Percentiles rank a stretch among this genome's conserved stretches.
phyloP scores from a whole-genome alignment of 257 asterid genomes.

The Leonotis leonurus region DNA sequence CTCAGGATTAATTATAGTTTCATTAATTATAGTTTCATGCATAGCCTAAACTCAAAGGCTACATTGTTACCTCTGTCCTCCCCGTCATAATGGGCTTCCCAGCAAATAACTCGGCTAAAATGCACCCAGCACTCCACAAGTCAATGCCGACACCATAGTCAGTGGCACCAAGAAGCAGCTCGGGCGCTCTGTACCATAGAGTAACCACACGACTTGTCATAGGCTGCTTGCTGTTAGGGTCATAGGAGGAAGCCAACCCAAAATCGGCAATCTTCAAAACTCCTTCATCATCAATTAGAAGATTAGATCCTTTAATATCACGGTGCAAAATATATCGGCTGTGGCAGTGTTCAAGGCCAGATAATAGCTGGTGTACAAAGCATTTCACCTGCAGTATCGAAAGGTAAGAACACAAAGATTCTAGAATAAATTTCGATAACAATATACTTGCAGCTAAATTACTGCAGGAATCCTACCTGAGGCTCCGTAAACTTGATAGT shows the following conservation, averaged over 20 bases:
- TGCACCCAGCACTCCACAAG: constrained; percentile 65
- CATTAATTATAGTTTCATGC: background rate
- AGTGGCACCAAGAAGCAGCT: constrained; percentile 54
- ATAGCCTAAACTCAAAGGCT: background rate
- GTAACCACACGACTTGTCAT: constrained; percentile 58
- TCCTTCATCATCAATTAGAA: constrained; percentile 39
- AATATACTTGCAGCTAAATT: background rate
- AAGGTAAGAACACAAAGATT: background rate
- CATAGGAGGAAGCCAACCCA: constrained; percentile 41
- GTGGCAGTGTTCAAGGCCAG: constrained; percentile 61
- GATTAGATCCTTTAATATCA: constrained; percentile 53
- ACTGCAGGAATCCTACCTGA: constrained; percentile 51
- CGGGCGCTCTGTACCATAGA: constrained; percentile 69
- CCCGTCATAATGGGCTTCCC: constrained; percentile 64
- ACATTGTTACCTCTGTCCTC: constrained; percentile 42
- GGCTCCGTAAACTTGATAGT: constrained; percentile 47
- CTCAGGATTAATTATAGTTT: no score
- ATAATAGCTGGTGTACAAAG: constrained; percentile 41
- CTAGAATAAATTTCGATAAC: background rate
- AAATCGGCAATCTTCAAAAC: constrained; percentile 57
- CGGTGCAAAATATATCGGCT: constrained; percentile 46
- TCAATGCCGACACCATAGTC: constrained; percentile 50
- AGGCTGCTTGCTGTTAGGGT: constrained; percentile 23
- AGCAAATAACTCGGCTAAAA: constrained; percentile 51
- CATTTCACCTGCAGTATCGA: constrained; percentile 42